A percentile compares a stretch with the other conserved stretches of the same genome.
phyloP scores from a whole-genome alignment of 805 yeast genomes.

The Monosporozyma yasuniensis region DNA sequence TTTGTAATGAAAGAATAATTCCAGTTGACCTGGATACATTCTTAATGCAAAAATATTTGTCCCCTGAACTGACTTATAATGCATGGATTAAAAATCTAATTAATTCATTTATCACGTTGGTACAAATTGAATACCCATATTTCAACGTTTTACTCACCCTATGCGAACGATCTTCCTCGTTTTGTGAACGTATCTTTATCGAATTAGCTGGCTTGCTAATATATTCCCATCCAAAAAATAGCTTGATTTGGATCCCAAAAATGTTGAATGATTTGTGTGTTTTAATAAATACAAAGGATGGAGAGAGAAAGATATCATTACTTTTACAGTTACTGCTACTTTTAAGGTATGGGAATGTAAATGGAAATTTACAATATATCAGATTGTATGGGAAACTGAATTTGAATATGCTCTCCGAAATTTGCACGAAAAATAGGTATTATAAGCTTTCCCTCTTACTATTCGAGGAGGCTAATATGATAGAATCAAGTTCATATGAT shows the following conservation, averaged over 20 bases:
- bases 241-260: neutral
- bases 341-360: conserved; percentile 20
- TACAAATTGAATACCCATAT: neutral
- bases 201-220: neutral
- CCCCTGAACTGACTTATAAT: neutral
- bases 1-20: neutral
- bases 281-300: conserved; percentile 5
- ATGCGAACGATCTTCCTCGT: conserved; percentile 3
- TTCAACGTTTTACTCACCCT: neutral
- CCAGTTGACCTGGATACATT: neutral
- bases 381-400: conserved; percentile 17
- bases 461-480: conserved; percentile 28
- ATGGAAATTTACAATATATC: conserved; percentile 10
- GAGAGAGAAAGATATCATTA: conserved; percentile 8
- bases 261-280: neutral
- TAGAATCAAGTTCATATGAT: conserved; percentile 5
- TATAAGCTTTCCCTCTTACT: conserved; percentile 29
- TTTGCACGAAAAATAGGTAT: conserved; percentile 14
- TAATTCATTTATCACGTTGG: neutral
- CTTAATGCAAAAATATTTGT: neutral
- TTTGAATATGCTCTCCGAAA: conserved; percentile 7
- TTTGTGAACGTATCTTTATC: conserved; percentile 1
- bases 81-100: conserved; percentile 8
- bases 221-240: neutral
- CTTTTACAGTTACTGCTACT: conserved; percentile 22